phyloP scores from a whole-genome alignment of 441 rosid species.

The Flueggea neowawraea region DNA sequence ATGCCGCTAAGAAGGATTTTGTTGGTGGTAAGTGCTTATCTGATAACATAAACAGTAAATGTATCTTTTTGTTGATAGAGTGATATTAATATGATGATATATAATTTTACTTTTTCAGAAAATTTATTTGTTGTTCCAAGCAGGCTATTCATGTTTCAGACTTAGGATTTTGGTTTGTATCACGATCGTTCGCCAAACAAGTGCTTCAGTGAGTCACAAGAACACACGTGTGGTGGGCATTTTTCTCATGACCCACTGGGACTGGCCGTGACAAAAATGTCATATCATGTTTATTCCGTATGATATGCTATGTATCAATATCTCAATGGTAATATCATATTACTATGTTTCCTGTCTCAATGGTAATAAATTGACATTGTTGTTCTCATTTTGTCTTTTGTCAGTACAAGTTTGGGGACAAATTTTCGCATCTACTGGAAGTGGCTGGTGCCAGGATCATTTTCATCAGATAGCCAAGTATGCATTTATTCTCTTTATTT shows the following conservation, averaged over 20 bases:
- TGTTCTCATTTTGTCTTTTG: slow-evolving; percentile 10
- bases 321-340: too few relatives aligned
- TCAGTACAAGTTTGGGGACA: slow-evolving; percentile 68
- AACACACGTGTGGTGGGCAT: slow-evolving; percentile 33
- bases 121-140: too few relatives aligned
- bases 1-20: too few relatives aligned
- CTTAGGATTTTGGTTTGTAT: background rate
- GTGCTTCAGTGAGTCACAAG: slow-evolving; percentile 31
- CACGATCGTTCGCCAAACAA: slow-evolving; percentile 32
- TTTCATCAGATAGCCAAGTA: slow-evolving; percentile 72
- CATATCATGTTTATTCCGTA: slow-evolving; percentile 77
- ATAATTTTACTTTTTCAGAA: too few relatives aligned
- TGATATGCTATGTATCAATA: too few relatives aligned
- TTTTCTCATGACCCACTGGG: slow-evolving; percentile 53
- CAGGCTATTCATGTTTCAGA: too few relatives aligned
- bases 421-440: slow-evolving; percentile 47
- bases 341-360: too few relatives aligned
- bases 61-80: too few relatives aligned
- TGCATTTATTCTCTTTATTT: slow-evolving; percentile 16
- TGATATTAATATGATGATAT: too few relatives aligned
- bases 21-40: too few relatives aligned
- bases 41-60: too few relatives aligned
- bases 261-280: slow-evolving; percentile 87
- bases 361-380: background rate
- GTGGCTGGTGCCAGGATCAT: slow-evolving; percentile 59